phyloP scores from a whole-genome alignment of 495 filamentous ascomycete species.

The Trichoderma erinaceum region DNA sequence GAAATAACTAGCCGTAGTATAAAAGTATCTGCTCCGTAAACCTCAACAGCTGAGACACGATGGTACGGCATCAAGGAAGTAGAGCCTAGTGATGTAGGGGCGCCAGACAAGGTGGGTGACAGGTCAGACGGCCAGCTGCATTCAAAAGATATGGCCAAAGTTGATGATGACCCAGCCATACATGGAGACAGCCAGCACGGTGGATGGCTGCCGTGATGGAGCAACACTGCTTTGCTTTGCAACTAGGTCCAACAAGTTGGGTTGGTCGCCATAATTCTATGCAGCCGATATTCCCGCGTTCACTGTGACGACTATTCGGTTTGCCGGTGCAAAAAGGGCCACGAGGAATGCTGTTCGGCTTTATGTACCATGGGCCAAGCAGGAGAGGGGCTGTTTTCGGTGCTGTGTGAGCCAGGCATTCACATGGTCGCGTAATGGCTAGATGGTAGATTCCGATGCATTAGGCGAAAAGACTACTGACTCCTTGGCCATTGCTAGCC shows the following conservation, averaged over 20 bases:
- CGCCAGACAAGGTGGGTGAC: neutral
- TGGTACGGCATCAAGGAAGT: neutral
- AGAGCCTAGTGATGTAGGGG: neutral
- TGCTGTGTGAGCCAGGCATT: neutral
- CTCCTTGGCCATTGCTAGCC: neutral
- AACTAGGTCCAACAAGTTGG: neutral
- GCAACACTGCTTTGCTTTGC: neutral
- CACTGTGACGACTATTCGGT: neutral
- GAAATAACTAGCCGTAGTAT: neutral
- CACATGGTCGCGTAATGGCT: neutral
- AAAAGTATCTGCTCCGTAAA: neutral
- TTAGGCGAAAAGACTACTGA: neutral
- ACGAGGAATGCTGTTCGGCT: neutral
- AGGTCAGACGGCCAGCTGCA: constrained; percentile 10
- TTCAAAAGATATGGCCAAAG: neutral
- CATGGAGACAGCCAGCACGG: neutral
- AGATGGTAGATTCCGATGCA: constrained; percentile 1
- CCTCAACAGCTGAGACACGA: neutral
- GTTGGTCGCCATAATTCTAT: neutral
- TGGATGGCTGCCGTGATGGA: constrained; percentile 1
- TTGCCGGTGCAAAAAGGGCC: neutral
- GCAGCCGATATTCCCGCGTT: neutral
- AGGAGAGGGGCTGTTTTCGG: neutral
- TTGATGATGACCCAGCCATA: constrained; percentile 6
- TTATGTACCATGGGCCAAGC: neutral